Percentiles rank a stretch among this genome's conserved stretches.
Conservation (phyloP, 331 rosid species). For the Malus hybrid region DNA sequence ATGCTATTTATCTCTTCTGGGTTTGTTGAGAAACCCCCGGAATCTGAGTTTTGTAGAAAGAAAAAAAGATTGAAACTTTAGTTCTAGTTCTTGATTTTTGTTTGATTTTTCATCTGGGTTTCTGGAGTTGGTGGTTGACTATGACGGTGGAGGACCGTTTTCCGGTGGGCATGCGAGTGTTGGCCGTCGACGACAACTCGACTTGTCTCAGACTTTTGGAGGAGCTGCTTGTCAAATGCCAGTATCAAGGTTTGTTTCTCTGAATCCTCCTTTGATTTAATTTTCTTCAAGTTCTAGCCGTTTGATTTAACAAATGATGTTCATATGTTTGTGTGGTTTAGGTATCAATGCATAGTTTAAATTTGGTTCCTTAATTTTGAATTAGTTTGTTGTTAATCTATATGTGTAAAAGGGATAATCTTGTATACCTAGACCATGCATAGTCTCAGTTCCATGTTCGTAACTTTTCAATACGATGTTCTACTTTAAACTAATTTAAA, state of each 20-base stretch:
- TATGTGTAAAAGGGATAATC: neutral
- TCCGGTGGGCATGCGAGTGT: conserved; percentile 85
- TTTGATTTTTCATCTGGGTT: conserved; percentile 24
- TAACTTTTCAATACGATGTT: neutral
- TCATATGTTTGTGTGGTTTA: neutral
- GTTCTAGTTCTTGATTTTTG: conserved; percentile 1
- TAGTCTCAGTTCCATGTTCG: neutral
- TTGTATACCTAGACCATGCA: neutral
- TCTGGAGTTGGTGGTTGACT: conserved; percentile 18
- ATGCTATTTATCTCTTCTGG: conserved; percentile 4
- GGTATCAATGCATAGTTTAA: neutral
- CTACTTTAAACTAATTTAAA: no score
- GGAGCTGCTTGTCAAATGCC: conserved; percentile 68
- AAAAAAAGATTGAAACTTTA: conserved; percentile 27
- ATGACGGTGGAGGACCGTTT: conserved; percentile 62
- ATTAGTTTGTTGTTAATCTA: neutral
- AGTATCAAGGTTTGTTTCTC: conserved; percentile 55
- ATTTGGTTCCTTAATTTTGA: neutral
- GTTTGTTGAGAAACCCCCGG: neutral
- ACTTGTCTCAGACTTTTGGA: conserved; percentile 67
- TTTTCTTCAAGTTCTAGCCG: neutral
- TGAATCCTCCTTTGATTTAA: neutral
- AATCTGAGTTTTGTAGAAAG: neutral
- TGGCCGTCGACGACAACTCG: conserved; percentile 85
- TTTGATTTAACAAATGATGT: neutral